A percentile compares a stretch with the other conserved stretches of the same genome.
Evolutionary conservation across 1,284 basidiomycete species (phyloP).

Genomic region (Cryptococcus sp.): DNA sequence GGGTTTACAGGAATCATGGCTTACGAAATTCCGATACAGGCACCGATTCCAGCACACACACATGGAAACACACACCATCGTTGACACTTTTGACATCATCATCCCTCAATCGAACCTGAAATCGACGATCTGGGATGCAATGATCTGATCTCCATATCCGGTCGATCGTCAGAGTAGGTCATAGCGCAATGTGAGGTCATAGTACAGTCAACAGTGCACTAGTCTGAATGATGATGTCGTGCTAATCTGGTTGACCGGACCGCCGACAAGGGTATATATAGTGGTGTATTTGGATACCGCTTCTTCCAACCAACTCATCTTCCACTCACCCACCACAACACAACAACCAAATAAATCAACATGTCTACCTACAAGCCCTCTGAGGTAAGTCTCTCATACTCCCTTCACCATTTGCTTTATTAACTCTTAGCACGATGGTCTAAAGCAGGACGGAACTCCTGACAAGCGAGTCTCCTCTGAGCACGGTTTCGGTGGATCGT

Average conservation of each 20-base stretch:
- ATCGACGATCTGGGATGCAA: not conserved
- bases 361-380: slow-evolving; percentile 46
- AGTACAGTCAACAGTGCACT: not conserved
- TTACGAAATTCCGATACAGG: not conserved
- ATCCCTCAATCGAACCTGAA: not conserved
- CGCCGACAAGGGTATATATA: slow-evolving; percentile 8
- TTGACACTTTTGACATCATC: not conserved
- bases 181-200: not conserved
- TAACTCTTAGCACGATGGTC: slow-evolving; percentile 35
- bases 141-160: not conserved
- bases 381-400: slow-evolving; percentile 22
- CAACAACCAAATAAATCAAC: slow-evolving; percentile 18
- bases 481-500: slow-evolving; percentile 44
- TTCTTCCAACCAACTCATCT: slow-evolving; percentile 9
- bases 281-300: not conserved
- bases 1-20: not conserved
- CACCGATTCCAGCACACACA: not conserved
- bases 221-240: not conserved
- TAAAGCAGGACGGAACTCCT: slow-evolving; percentile 42
- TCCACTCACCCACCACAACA: slow-evolving; percentile 8
- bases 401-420: not conserved
- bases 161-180: not conserved
- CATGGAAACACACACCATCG: not conserved
- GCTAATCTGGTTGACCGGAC: not conserved
- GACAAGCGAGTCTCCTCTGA: slow-evolving; percentile 46